Conservation (phyloP, 441 rosid genomes). For the Euphorbia corollata region DNA sequence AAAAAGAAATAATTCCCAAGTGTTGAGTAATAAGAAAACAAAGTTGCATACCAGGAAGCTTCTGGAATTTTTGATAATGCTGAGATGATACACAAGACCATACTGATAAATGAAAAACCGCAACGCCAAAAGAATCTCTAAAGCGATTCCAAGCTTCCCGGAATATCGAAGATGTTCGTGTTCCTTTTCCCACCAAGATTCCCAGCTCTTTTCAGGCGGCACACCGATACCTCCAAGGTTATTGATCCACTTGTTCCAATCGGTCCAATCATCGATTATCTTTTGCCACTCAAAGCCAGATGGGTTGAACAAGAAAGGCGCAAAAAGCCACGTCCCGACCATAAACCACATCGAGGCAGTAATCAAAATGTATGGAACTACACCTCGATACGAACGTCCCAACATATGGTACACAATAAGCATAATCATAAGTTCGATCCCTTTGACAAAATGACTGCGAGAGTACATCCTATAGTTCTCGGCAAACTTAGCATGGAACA, state of each 20-base stretch:
- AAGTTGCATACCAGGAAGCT: conserved; percentile 56
- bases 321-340: conserved; percentile 88
- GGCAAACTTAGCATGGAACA: conserved; percentile 82
- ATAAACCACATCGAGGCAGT: conserved; percentile 82
- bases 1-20: conserved; percentile 52
- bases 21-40: background rate
- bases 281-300: conserved; percentile 99
- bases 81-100: conserved; percentile 87
- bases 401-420: conserved; percentile 64
- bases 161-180: conserved; percentile 85
- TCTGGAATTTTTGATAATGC: conserved; percentile 36
- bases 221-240: conserved; percentile 97
- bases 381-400: conserved; percentile 54
- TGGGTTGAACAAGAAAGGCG: conserved; percentile 92
- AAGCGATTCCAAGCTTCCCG: conserved; percentile 82
- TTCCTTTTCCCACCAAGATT: conserved; percentile 99
- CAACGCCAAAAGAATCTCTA: conserved; percentile 75
- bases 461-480: conserved; percentile 86
- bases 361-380: conserved; percentile 57
- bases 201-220: conserved; percentile 96
- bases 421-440: conserved; percentile 69
- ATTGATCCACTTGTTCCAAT: conserved; percentile 97
- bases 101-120: conserved; percentile 87
- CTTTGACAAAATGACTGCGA: conserved; percentile 92
- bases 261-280: conserved; percentile 98